Evolutionary conservation across 768 basidiomycete species (phyloP).

Genomic region (Agrocybe praecox): DNA sequence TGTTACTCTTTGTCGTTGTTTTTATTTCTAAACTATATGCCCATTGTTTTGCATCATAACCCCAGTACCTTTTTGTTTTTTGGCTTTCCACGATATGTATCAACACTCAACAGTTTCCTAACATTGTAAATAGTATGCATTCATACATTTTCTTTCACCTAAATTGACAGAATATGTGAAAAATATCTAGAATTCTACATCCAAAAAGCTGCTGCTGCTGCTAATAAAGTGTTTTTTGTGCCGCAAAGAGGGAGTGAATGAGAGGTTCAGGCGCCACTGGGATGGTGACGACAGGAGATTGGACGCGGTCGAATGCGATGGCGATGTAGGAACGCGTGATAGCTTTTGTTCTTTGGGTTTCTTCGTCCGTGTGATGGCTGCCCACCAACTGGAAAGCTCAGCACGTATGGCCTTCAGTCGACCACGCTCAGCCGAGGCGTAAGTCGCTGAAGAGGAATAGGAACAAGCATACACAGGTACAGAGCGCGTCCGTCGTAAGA

Average conservation of each 20-base stretch:
- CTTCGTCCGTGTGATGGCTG: background rate
- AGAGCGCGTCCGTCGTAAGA: no score
- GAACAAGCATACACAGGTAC: background rate
- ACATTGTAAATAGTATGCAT: no score
- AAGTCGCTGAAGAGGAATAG: background rate
- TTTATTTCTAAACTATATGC: background rate
- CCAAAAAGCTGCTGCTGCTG: background rate
- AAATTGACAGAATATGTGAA: background rate
- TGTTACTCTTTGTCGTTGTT: background rate
- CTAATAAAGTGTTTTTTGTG: background rate
- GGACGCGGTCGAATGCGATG: background rate
- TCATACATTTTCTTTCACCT: no score
- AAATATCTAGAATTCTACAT: background rate
- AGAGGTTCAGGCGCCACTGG: background rate
- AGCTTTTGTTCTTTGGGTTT: background rate
- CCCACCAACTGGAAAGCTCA: background rate
- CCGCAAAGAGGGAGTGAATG: background rate
- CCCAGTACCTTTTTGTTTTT: no score
- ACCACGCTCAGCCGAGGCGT: background rate
- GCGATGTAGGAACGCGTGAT: background rate
- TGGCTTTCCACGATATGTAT: no score
- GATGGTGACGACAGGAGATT: background rate
- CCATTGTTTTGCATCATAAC: no score
- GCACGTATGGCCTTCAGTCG: background rate
- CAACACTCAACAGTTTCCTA: no score